Percentiles rank a stretch among this genome's conserved stretches.
phyloP scores from a whole-genome alignment of 768 basidiomycete genomes.

The Suillus subaureus region DNA sequence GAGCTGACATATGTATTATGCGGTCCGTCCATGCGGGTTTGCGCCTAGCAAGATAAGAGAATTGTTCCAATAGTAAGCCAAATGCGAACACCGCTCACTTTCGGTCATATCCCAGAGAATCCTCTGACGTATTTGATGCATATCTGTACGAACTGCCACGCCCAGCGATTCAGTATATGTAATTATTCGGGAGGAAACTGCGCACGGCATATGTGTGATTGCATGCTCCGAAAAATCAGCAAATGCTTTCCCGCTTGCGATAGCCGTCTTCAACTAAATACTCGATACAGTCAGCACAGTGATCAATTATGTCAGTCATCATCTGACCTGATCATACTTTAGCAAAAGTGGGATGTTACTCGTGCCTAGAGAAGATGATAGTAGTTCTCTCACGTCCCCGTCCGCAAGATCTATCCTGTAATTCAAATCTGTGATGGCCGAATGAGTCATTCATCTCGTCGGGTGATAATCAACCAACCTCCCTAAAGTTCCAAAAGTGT shows the following conservation, averaged over 20 bases:
- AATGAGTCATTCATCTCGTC: conserved; percentile 12
- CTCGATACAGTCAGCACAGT: not conserved
- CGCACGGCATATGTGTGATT: conserved; percentile 68
- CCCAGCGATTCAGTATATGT: not conserved
- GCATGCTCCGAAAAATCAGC: conserved; percentile 56
- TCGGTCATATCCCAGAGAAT: conserved; percentile 65
- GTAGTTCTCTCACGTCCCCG: conserved; percentile 55
- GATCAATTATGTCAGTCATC: not conserved
- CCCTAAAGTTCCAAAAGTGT: conserved; percentile 41
- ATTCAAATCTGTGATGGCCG: conserved; percentile 60
- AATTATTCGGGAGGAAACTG: conserved; percentile 9
- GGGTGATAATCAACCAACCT: conserved; percentile 40
- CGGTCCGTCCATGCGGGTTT: conserved; percentile 91
- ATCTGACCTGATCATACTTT: conserved; percentile 65
- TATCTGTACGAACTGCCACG: conserved; percentile 72
- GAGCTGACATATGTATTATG: conserved; percentile 55
- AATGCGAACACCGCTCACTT: conserved; percentile 47
- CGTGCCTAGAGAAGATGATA: conserved; percentile 49
- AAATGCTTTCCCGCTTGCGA: conserved; percentile 57
- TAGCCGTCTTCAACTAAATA: conserved; percentile 56
- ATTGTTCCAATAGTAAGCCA: not conserved
- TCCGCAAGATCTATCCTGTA: conserved; percentile 76
- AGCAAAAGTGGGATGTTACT: conserved; percentile 47
- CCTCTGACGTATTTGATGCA: conserved; percentile 49
- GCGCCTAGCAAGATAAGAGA: conserved; percentile 36